Conservation (phyloP, 225 moss, liverwort and hornwort genomes). For the Rhytidiadelphus loreus region DNA sequence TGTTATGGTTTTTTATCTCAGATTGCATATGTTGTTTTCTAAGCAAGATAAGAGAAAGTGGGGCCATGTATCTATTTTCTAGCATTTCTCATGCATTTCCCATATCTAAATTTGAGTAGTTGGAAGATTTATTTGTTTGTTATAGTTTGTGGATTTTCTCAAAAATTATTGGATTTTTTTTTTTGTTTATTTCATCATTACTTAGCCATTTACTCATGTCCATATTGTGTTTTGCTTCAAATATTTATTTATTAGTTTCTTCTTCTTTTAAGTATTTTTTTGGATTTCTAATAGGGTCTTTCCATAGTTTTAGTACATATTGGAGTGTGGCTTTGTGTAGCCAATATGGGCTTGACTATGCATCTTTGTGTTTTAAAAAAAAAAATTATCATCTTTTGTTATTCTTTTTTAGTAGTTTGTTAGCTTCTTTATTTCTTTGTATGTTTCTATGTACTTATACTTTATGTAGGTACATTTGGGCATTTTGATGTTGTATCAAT, state of each 20-base stretch:
- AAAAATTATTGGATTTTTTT: neutral
- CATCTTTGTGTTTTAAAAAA: fast-evolving
- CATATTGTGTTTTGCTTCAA: neutral
- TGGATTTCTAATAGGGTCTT: neutral
- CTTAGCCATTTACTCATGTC: neutral
- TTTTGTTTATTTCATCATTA: neutral
- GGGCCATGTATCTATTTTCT: neutral
- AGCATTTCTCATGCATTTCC: neutral
- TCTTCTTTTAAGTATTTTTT: neutral
- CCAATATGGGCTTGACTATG: fast-evolving
- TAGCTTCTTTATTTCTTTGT: neutral
- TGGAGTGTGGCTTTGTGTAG: fast-evolving
- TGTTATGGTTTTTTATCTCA: neutral
- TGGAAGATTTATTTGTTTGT: fast-evolving
- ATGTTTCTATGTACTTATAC: fast-evolving
- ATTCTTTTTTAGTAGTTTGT: neutral
- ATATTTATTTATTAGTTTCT: neutral
- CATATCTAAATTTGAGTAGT: neutral
- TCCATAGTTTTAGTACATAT: neutral
- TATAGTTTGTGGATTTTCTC: neutral
- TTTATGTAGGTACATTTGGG: neutral
- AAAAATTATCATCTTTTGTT: no score
- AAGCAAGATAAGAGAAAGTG: neutral
- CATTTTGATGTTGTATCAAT: neutral
- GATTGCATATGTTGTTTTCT: fast-evolving